Evolutionary conservation across 495 filamentous ascomycete species (phyloP).

Genomic region (Cercophora samala): DNA sequence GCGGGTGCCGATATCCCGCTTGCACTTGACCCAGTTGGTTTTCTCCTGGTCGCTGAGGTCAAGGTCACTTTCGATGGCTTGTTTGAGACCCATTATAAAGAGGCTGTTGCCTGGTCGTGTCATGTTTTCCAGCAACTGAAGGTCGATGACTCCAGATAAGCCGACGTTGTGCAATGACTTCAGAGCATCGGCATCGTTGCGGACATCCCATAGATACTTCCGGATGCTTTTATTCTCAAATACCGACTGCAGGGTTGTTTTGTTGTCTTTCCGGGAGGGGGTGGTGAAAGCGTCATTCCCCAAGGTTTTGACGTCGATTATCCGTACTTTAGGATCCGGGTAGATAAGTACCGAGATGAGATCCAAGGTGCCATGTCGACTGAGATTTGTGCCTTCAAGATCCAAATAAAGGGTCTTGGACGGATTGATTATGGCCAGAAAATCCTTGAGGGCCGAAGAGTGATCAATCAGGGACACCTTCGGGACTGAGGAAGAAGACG

Average conservation of each 20-base stretch:
- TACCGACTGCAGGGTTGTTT: conserved; percentile 23
- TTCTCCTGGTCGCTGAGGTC: background rate
- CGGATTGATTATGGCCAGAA: background rate
- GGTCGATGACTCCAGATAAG: conserved; percentile 42
- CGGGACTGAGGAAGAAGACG: background rate
- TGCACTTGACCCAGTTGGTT: background rate
- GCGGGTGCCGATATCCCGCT: background rate
- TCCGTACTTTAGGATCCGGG: background rate
- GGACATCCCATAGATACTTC: conserved; percentile 53
- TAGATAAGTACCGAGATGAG: background rate
- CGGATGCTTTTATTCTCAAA: conserved; percentile 43
- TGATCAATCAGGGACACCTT: background rate
- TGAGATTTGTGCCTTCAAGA: conserved; percentile 7
- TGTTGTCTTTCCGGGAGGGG: background rate
- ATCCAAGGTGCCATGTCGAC: background rate
- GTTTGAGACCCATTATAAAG: background rate
- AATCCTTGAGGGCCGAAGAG: background rate
- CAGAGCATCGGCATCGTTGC: conserved; percentile 54
- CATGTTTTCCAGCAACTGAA: conserved; percentile 54
- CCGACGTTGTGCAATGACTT: conserved; percentile 42
- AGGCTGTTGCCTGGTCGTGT: conserved; percentile 27
- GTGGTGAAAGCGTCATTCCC: background rate
- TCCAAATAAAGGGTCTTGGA: background rate
- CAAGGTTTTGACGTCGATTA: background rate
- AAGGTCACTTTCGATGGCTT: background rate